Evolutionary conservation across 1,284 basidiomycete genomes (phyloP).

Genomic region (Trichosporon coremiiforme): DNA sequence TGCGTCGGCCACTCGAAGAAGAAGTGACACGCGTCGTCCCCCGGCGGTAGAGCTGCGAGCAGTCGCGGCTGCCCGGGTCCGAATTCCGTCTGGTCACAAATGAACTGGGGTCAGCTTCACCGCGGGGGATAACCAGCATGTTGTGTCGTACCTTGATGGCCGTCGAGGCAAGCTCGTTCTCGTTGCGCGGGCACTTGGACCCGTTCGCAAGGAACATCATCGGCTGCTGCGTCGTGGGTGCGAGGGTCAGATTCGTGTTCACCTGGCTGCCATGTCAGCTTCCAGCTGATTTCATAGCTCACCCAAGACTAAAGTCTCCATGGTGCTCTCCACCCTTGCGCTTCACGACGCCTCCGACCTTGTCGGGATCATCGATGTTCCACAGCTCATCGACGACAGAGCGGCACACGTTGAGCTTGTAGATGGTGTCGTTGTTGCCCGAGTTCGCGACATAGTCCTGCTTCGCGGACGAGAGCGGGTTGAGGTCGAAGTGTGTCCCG

Average conservation of each 20-base stretch:
- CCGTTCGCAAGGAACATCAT: conserved; percentile 48
- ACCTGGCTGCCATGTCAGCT: conserved; percentile 28
- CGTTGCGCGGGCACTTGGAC: conserved; percentile 45
- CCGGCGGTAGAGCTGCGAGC: conserved; percentile 49
- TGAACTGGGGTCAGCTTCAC: conserved; percentile 40
- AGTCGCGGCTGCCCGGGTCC: conserved; percentile 47
- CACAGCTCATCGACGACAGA: conserved; percentile 51
- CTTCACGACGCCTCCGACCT: conserved; percentile 48
- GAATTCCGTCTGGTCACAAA: conserved; percentile 50
- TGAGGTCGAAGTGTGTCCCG: conserved; percentile 54
- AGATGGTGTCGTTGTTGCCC: conserved; percentile 35
- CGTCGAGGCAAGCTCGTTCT: conserved; percentile 41
- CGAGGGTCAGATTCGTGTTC: conserved; percentile 42
- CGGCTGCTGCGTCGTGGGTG: conserved; percentile 47
- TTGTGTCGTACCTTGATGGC: conserved; percentile 45
- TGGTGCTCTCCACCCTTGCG: conserved; percentile 38
- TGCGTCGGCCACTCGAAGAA: conserved; percentile 57
- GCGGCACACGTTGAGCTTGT: conserved; percentile 54
- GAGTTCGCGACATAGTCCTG: conserved; percentile 46
- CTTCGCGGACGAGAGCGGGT: conserved; percentile 40
- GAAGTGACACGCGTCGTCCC: conserved; percentile 50
- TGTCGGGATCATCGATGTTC: conserved; percentile 47
- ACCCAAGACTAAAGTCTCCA: conserved; percentile 48
- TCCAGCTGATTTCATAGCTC: conserved; percentile 25
- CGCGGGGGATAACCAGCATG: too few relatives aligned